Percentiles rank a stretch among this genome's conserved stretches.
phyloP scores from a whole-genome alignment of 495 filamentous ascomycete species.

The Penicillium atrosanguineum region DNA sequence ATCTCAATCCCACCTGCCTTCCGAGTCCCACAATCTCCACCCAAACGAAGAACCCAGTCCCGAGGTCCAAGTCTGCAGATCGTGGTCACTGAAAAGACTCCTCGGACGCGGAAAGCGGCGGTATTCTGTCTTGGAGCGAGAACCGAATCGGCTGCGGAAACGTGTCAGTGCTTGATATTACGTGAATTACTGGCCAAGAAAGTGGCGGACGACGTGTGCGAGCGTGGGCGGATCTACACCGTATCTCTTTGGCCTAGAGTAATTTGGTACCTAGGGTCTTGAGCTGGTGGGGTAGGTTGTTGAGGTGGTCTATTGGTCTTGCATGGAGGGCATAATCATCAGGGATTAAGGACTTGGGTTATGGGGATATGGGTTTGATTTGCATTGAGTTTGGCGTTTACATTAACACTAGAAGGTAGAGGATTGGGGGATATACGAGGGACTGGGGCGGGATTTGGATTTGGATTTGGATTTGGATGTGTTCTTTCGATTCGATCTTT shows the following conservation, averaged over 20 bases:
- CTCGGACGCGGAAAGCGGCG: constrained; percentile 37
- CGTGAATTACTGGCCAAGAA: neutral
- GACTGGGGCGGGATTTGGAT: neutral
- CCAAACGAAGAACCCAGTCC: neutral
- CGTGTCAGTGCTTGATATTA: constrained; percentile 26
- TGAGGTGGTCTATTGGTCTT: neutral
- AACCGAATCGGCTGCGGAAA: constrained; percentile 45
- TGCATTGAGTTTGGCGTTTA: constrained; percentile 2
- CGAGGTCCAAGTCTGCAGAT: constrained; percentile 15
- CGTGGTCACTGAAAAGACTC: constrained; percentile 43
- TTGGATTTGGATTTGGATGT: neutral
- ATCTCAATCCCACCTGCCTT: constrained; percentile 7
- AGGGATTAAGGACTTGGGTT: too few relatives aligned
- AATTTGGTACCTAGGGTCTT: neutral
- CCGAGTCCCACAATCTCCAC: constrained; percentile 9
- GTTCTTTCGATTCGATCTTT: neutral
- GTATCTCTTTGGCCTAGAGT: neutral
- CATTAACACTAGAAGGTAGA: neutral
- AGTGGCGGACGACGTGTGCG: neutral
- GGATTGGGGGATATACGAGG: neutral
- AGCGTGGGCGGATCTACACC: neutral
- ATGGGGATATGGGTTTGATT: neutral
- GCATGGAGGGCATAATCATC: too few relatives aligned
- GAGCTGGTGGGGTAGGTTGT: neutral
- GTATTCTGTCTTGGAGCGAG: constrained; percentile 42